Percentiles rank a stretch among this genome's conserved stretches.
These are phyloP conservation scores for Populus hybrid DNA, from an alignment of 441 rosid species.

Conservation along the genomic window DNA sequence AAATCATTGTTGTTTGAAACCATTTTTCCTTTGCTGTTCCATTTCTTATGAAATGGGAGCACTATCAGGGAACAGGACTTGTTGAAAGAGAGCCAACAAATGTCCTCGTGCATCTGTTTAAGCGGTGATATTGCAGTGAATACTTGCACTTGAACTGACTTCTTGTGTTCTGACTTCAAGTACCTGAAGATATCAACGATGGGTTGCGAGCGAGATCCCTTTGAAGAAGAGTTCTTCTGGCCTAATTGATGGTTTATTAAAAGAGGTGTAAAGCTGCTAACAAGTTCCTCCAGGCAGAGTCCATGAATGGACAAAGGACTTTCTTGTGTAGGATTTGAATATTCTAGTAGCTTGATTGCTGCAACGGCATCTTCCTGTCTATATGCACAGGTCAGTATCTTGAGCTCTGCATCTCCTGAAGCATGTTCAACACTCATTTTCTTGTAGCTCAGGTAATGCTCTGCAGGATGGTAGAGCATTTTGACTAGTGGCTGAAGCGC, in stretches of 20 bases:
- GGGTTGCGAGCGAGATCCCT: background rate
- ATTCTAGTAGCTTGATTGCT: slow-evolving; percentile 20
- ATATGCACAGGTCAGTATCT: slow-evolving; percentile 9
- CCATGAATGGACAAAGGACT: slow-evolving; percentile 22
- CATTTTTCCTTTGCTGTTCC: background rate
- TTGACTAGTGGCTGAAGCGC: slow-evolving; percentile 17
- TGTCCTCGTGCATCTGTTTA: background rate
- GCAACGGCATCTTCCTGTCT: slow-evolving; percentile 15
- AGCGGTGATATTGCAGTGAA: background rate
- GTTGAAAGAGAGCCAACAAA: background rate
- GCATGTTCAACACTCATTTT: slow-evolving; percentile 24
- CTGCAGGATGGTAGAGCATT: slow-evolving; percentile 23
- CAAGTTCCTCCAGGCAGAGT: slow-evolving; percentile 20
- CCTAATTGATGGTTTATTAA: background rate
- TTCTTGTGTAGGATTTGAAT: slow-evolving; percentile 18
- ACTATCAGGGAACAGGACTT: background rate
- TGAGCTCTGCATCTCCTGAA: slow-evolving; percentile 13
- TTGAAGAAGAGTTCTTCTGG: slow-evolving; percentile 5
- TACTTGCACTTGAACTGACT: background rate
- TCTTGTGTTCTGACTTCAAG: background rate
- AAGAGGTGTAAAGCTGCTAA: background rate
- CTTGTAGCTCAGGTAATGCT: slow-evolving; percentile 18
- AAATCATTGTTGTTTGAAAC: background rate
- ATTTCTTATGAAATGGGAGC: background rate
- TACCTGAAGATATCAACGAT: slow-evolving; percentile 7